phyloP scores from a whole-genome alignment of 1,139 yeast species.

The Debaryomyces nepalensis region DNA sequence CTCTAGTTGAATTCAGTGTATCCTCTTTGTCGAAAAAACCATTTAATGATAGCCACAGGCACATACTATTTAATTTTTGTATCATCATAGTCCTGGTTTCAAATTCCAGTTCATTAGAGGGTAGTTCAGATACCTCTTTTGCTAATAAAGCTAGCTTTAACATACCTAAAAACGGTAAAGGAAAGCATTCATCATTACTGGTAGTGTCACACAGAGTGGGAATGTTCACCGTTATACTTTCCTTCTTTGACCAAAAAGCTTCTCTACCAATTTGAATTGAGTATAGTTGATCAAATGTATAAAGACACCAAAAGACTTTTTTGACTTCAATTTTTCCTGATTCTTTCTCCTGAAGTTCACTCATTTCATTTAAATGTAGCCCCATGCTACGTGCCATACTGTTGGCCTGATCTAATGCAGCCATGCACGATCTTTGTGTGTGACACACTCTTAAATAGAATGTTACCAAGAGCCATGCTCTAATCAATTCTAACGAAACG shows the following conservation, averaged over 20 bases:
- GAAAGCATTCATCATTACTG: neutral
- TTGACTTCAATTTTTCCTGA: neutral
- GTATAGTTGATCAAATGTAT: slow-evolving; percentile 9
- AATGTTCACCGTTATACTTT: slow-evolving; percentile 1
- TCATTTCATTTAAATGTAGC: slow-evolving; percentile 5
- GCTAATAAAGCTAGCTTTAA: slow-evolving; percentile 6
- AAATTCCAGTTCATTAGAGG: neutral
- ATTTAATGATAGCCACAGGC: slow-evolving; percentile 2
- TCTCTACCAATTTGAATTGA: slow-evolving; percentile 7
- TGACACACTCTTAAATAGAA: slow-evolving; percentile 6
- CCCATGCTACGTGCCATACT: slow-evolving; percentile 7
- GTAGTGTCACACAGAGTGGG: neutral
- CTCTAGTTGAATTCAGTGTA: neutral
- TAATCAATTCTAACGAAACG: slow-evolving; percentile 6
- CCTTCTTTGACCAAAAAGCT: slow-evolving; percentile 6
- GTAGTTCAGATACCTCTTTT: slow-evolving; percentile 1
- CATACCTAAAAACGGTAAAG: slow-evolving; percentile 5
- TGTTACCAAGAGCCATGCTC: slow-evolving; percentile 9
- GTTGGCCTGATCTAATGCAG: slow-evolving; percentile 9
- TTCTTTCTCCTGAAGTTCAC: neutral
- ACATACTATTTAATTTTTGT: neutral
- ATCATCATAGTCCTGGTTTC: neutral
- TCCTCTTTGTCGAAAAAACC: neutral
- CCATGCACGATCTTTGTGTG: slow-evolving; percentile 5
- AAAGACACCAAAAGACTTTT: slow-evolving; percentile 9